phyloP scores from a whole-genome alignment of 768 basidiomycete genomes.

The Termitomyces sp. region DNA sequence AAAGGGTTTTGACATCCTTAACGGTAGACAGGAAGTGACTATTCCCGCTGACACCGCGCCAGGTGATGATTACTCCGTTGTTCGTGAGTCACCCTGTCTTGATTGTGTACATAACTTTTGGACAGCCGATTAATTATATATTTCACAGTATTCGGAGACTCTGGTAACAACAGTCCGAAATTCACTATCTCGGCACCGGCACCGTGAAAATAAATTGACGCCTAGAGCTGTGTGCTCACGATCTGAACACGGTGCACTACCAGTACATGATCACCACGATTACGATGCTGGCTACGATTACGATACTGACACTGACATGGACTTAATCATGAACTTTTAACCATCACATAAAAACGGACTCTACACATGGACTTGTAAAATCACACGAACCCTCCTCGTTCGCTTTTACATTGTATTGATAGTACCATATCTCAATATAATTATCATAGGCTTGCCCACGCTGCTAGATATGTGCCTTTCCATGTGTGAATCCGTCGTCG shows the following conservation, averaged over 20 bases:
- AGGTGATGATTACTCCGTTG: constrained; percentile 33
- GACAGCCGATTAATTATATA: background rate
- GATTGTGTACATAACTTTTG: background rate
- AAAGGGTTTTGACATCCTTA: constrained; percentile 32
- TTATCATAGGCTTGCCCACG: constrained; percentile 4
- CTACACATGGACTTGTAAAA: constrained; percentile 16
- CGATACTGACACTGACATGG: constrained; percentile 10
- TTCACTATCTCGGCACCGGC: constrained; percentile 38
- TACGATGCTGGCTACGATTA: constrained; percentile 5
- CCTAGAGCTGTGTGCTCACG: background rate
- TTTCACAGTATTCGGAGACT: constrained; percentile 29
- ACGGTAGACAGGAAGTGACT: constrained; percentile 28
- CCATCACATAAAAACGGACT: constrained; percentile 7
- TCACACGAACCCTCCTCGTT: constrained; percentile 7
- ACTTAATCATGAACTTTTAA: background rate
- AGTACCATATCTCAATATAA: constrained; percentile 15
- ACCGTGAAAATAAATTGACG: constrained; percentile 20
- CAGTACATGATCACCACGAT: constrained; percentile 11
- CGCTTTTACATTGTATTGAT: constrained; percentile 13
- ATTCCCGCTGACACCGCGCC: constrained; percentile 31
- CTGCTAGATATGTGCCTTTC: constrained; percentile 5
- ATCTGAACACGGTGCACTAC: constrained; percentile 3
- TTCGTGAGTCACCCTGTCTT: constrained; percentile 29
- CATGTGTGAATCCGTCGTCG: constrained; percentile 8
- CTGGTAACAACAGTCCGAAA: constrained; percentile 33